Evolutionary conservation across 148 eudicot genomes (phyloP).

Genomic region (Silene conica): DNA sequence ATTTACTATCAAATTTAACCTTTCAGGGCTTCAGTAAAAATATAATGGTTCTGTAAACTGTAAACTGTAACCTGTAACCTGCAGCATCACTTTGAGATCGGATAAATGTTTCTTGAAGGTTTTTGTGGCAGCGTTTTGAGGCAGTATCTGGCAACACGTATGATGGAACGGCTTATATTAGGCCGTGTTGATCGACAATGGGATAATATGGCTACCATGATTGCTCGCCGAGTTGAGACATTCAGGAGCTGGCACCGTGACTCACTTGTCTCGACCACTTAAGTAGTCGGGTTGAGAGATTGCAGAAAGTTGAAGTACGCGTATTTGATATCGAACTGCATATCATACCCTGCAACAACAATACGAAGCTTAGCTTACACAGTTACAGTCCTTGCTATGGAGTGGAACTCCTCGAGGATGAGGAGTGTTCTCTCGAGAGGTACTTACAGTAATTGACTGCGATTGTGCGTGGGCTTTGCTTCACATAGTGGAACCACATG

Average conservation of each 20-base stretch:
- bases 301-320: conserved; percentile 96
- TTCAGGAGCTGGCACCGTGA: background rate
- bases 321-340: conserved; percentile 88
- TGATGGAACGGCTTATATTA: too few species aligned
- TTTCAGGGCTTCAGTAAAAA: too few species aligned
- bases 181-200: too few species aligned
- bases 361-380: background rate
- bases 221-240: background rate
- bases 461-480: conserved; percentile 78
- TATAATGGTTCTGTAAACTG: too few species aligned
- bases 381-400: background rate
- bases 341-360: conserved; percentile 87
- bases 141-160: too few species aligned
- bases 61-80: too few species aligned
- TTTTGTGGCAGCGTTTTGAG: too few species aligned
- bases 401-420: background rate
- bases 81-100: too few species aligned
- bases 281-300: conserved; percentile 32
- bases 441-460: conserved; percentile 88
- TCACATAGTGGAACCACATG: conserved; percentile 99
- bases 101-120: too few species aligned
- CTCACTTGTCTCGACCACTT: conserved; percentile 6
- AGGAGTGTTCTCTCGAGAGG: background rate
- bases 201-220: too few species aligned
- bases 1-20: too few species aligned